These are phyloP conservation scores for Boletus tomentosulus DNA, from an alignment of 768 basidiomycete species.

Conservation along the genomic window DNA sequence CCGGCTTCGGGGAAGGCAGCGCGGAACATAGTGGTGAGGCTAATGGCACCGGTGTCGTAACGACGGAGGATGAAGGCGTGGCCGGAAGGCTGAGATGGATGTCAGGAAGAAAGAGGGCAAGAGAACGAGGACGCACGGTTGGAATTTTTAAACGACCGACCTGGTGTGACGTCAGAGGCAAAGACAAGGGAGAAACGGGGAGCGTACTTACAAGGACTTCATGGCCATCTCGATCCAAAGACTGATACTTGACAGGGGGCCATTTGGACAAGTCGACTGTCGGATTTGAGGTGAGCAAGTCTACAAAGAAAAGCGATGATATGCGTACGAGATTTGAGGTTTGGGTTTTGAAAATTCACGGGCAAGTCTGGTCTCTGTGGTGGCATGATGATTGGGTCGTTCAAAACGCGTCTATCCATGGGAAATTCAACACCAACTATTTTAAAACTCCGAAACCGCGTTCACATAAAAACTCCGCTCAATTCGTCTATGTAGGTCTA, in stretches of 20 bases:
- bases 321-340: conserved; percentile 42
- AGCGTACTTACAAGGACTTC: conserved; percentile 67
- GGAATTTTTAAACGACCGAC: conserved; percentile 88
- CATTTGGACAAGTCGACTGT: conserved; percentile 43
- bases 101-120: conserved; percentile 5
- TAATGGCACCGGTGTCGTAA: conserved; percentile 89
- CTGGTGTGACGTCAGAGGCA: conserved; percentile 38
- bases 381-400: conserved; percentile 28
- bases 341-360: conserved; percentile 45
- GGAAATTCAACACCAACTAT: conserved; percentile 30
- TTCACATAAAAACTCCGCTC: neutral
- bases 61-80: conserved; percentile 95
- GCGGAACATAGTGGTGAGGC: conserved; percentile 94
- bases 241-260: conserved; percentile 87
- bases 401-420: conserved; percentile 32
- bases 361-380: conserved; percentile 53
- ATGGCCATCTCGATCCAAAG: conserved; percentile 80
- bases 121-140: conserved; percentile 53
- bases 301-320: fast-evolving
- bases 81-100: conserved; percentile 49
- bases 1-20: conserved; percentile 84
- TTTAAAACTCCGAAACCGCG: conserved; percentile 30
- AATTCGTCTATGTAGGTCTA: no score
- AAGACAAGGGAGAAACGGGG: neutral
- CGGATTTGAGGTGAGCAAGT: neutral